A percentile compares a stretch with the other conserved stretches of the same genome.
These are phyloP conservation scores for Calonectria ilicicola DNA, from an alignment of 2,329 filamentous ascomycete genomes.

Conservation along the genomic window DNA sequence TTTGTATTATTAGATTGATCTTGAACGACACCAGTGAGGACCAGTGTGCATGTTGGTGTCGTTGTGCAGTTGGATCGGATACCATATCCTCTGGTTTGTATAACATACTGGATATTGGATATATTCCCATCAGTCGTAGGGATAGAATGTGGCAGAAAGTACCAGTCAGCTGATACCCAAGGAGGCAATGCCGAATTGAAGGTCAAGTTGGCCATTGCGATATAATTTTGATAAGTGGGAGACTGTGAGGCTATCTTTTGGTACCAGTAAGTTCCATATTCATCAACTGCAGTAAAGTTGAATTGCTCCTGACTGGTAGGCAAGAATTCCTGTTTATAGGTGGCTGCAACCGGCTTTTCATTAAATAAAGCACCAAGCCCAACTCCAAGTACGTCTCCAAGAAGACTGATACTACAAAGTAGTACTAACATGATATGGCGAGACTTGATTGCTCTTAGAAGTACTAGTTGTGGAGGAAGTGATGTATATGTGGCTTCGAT, in stretches of 20 bases:
- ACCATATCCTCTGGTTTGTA: neutral
- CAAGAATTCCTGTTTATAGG: neutral
- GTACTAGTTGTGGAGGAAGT: conserved; percentile 9
- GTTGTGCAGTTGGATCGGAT: neutral
- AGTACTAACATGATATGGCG: neutral
- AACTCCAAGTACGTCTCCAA: neutral
- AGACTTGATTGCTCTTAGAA: neutral
- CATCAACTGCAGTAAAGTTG: neutral
- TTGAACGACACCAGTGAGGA: neutral
- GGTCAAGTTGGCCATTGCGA: neutral
- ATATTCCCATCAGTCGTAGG: no score
- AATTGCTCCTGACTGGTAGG: neutral
- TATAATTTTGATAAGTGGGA: neutral
- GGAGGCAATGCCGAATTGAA: neutral
- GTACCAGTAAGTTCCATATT: neutral
- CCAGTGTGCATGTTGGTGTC: neutral
- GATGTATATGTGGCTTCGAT: conserved; percentile 7
- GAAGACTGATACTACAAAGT: neutral
- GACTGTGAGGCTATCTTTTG: no score
- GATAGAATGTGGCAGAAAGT: neutral
- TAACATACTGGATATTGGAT: neutral
- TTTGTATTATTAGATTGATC: neutral
- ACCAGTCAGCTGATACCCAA: conserved; percentile 5
- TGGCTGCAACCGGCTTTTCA: neutral
- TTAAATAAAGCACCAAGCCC: conserved; percentile 12